Base-by-base conservation (phyloP, 768 basidiomycete species). In the Trametes meyenii region DNA sequence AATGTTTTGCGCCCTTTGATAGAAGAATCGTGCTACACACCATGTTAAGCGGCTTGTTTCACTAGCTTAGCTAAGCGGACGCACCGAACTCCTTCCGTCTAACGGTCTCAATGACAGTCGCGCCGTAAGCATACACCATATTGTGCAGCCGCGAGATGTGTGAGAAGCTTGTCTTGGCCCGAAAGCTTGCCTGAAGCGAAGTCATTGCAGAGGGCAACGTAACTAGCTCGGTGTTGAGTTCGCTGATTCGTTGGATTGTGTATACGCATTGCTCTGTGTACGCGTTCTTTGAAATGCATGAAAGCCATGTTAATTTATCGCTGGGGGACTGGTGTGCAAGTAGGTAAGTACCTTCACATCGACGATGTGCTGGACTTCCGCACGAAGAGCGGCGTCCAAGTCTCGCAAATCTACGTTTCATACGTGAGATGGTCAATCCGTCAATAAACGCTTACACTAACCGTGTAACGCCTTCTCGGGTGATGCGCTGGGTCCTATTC, bases 61-160 rank as follows among this genome's bases (percentile, higher is more conserved):
- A 33, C 29, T 43, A 49, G 44, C 23, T 39, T 17, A 24, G 56
- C 13, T 48, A 26, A 29, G 19, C 43, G 7, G 35, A 73, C 87
- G 73, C 62, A 89, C 93, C 81, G 73, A 96, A 97, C 71, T 96
- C 93, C 67, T 92, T 92, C 56, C 96, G 80, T 60, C 96, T 81
- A 2, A 96, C 91, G 33, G 98, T 86, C 74, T 98, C 96, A 17
- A 95, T 82, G 10, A 97, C 83, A 0, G 94, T 94, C 1, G 92
- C 91, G 0, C 92, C 90, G 73, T 98, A 98, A 0, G 92, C 94
- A 69, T 94, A 95, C 0, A 96, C 73, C 85, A 98, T 91, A 57
- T 83, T 87, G 71, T 96, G 94, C 44, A 98, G 77, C 17, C 96
- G 82, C 51, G 89, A 85, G 14, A 98, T 89, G 73, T 98, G 94